phyloP scores from a whole-genome alignment of 345 rosid species.

The Salix koriyanagi region DNA sequence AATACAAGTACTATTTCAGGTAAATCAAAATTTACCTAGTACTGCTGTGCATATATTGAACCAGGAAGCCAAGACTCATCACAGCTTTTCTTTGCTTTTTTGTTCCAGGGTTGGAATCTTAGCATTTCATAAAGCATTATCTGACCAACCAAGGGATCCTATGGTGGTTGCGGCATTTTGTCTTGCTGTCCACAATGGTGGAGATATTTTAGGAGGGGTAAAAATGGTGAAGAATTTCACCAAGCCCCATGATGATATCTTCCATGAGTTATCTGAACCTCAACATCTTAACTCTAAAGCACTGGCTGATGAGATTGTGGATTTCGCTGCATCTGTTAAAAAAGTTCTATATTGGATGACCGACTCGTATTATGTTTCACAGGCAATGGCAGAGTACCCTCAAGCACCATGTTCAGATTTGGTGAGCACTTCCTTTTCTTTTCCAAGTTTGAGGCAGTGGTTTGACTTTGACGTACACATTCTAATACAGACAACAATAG shows the following conservation, averaged over 20 bases:
- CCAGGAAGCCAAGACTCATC: neutral
- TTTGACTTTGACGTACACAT: neutral
- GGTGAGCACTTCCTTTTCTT: conserved; percentile 37
- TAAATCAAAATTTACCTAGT: neutral
- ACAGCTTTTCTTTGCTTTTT: neutral
- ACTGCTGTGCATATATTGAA: neutral
- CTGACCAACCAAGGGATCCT: conserved; percentile 67
- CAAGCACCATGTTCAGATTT: conserved; percentile 76
- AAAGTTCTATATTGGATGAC: conserved; percentile 53
- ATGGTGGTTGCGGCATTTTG: conserved; percentile 67
- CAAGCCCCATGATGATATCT: conserved; percentile 40
- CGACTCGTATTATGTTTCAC: conserved; percentile 56
- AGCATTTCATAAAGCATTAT: conserved; percentile 78
- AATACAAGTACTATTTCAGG: neutral
- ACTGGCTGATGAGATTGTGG: conserved; percentile 48
- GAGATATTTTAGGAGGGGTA: conserved; percentile 64
- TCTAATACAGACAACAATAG: neutral
- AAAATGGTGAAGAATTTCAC: conserved; percentile 55
- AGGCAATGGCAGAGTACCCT: conserved; percentile 40
- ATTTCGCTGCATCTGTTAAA: conserved; percentile 57
- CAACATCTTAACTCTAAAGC: conserved; percentile 13
- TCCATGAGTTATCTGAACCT: conserved; percentile 49
- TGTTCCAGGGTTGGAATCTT: conserved; percentile 64
- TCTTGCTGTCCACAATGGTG: conserved; percentile 77
- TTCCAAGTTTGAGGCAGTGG: neutral